Percentiles rank a stretch among this genome's conserved stretches.
phyloP scores from a whole-genome alignment of 2,329 filamentous ascomycete species.

The Penicillium sp. region DNA sequence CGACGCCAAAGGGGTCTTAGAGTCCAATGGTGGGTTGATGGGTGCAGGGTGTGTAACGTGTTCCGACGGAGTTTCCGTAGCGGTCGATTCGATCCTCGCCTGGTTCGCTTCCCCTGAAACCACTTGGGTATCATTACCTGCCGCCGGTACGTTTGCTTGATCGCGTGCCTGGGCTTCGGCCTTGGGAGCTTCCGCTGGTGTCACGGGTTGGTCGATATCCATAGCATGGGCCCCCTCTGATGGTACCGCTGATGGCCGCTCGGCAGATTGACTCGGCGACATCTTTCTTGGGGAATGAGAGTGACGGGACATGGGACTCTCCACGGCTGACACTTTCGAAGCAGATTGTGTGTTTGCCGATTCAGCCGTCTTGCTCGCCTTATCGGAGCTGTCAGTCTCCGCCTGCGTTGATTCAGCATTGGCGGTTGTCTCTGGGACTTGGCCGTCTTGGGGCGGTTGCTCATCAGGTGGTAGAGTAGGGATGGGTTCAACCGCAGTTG shows the following conservation, averaged over 20 bases:
- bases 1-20: slow-evolving; percentile 12
- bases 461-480: slow-evolving; percentile 6
- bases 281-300: background rate
- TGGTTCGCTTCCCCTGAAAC: slow-evolving; percentile 4
- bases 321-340: slow-evolving; percentile 7
- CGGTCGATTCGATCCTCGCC: background rate
- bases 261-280: background rate
- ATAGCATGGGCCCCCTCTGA: slow-evolving; percentile 14
- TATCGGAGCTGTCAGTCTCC: background rate
- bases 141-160: background rate
- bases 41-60: slow-evolving; percentile 9
- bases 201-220: slow-evolving; percentile 21
- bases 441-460: background rate
- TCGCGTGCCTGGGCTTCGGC: slow-evolving; percentile 1
- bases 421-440: background rate
- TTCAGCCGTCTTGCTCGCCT: background rate
- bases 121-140: slow-evolving; percentile 8
- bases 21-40: slow-evolving; percentile 7
- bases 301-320: background rate
- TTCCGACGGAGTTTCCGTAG: background rate
- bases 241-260: background rate
- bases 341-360: background rate
- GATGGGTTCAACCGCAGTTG: background rate
- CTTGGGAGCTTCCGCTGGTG: slow-evolving; percentile 6
- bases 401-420: background rate